phyloP scores from a whole-genome alignment of 495 filamentous ascomycete species.

The Platismatia glauca region DNA sequence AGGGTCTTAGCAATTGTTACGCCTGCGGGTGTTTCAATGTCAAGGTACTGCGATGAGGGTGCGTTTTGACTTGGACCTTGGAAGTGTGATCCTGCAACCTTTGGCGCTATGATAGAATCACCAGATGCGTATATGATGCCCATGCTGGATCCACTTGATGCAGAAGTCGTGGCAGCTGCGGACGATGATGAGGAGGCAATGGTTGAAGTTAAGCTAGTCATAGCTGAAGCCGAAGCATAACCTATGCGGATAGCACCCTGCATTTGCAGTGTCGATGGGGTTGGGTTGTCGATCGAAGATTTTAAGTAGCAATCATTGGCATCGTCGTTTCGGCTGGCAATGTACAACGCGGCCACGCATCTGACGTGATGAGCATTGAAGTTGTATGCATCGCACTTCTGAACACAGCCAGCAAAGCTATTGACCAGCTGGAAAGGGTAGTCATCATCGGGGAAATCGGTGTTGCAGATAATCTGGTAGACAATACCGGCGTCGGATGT shows the following conservation, averaged over 20 bases:
- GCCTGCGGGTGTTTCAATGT: slow-evolving; percentile 8
- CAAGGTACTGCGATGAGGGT: slow-evolving; percentile 26
- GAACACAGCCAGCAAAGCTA: slow-evolving; percentile 23
- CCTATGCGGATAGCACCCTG: slow-evolving; percentile 19
- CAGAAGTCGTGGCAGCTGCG: slow-evolving; percentile 4
- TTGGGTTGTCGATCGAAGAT: slow-evolving; percentile 19
- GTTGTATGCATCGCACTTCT: slow-evolving; percentile 25
- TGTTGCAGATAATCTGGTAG: slow-evolving; percentile 24
- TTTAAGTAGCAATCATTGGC: slow-evolving; percentile 27
- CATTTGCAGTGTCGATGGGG: slow-evolving; percentile 9
- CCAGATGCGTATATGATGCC: slow-evolving; percentile 23
- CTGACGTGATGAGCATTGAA: slow-evolving; percentile 13
- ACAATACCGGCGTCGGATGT: slow-evolving; percentile 17
- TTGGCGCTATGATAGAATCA: slow-evolving; percentile 18
- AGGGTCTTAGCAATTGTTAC: slow-evolving; percentile 20
- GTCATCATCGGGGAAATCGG: slow-evolving; percentile 20
- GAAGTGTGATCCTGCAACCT: slow-evolving; percentile 14
- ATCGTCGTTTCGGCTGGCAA: slow-evolving; percentile 15
- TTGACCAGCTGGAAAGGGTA: slow-evolving; percentile 21
- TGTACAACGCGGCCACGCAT: slow-evolving; percentile 22
- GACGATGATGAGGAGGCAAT: background rate
- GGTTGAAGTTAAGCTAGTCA: background rate
- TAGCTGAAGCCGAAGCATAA: slow-evolving; percentile 6
- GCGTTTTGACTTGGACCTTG: slow-evolving; percentile 23
- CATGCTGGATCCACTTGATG: slow-evolving; percentile 7